Percentiles rank a stretch among this genome's conserved stretches.
phyloP scores from a whole-genome alignment of 2,329 filamentous ascomycete genomes.

The Fonsecaea nubica region DNA sequence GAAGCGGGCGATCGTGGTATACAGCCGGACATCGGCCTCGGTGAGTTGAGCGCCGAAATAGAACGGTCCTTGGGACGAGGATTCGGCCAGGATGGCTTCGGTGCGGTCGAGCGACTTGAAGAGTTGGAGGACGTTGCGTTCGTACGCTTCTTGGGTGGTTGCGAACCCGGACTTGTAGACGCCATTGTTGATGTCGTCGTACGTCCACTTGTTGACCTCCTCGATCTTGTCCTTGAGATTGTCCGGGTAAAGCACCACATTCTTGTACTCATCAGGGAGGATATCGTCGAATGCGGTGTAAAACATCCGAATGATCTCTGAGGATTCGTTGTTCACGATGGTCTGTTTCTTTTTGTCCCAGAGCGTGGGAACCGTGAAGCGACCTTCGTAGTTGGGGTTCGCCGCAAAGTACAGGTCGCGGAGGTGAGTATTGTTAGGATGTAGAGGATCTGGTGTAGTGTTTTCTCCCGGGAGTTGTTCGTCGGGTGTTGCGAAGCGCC shows the following conservation, averaged over 20 bases:
- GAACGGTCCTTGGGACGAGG: constrained; percentile 61
- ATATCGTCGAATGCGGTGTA: constrained; percentile 79
- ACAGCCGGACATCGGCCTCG: constrained; percentile 81
- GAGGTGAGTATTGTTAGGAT: constrained; percentile 71
- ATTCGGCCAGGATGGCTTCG: constrained; percentile 69
- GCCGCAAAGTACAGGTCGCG: constrained; percentile 80
- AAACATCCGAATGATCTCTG: constrained; percentile 91
- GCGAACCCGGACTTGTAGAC: constrained; percentile 75
- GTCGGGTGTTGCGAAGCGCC: constrained; percentile 77
- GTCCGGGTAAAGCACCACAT: constrained; percentile 71
- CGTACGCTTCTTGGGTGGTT: constrained; percentile 81
- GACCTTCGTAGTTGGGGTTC: constrained; percentile 73
- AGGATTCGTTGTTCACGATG: constrained; percentile 89
- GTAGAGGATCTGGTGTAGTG: constrained; percentile 64
- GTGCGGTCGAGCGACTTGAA: constrained; percentile 79
- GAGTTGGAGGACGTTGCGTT: constrained; percentile 71
- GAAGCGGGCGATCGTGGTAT: constrained; percentile 74
- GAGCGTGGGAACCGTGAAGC: constrained; percentile 87
- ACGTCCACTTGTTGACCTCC: constrained; percentile 79
- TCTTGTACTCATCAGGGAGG: constrained; percentile 62
- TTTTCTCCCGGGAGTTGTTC: constrained; percentile 65
- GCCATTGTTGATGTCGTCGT: constrained; percentile 64
- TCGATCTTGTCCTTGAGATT: constrained; percentile 73
- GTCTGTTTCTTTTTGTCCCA: constrained; percentile 72
- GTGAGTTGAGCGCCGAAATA: constrained; percentile 78